These are phyloP conservation scores for Funneliformis geosporum DNA, from an alignment of 192 early-diverging fungal species.

Conservation along the genomic window DNA sequence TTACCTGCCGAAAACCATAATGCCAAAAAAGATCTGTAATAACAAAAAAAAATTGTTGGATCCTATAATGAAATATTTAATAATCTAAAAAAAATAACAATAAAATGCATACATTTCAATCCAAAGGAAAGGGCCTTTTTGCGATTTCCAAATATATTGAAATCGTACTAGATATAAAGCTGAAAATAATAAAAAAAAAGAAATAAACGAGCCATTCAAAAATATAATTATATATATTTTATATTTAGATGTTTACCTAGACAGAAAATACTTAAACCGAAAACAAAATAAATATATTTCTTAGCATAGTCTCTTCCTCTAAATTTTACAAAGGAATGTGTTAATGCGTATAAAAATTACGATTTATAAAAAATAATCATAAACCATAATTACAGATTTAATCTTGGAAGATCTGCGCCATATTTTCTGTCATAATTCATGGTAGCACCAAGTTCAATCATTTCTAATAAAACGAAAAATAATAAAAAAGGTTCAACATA, in stretches of 20 bases:
- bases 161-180: not conserved
- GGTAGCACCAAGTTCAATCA: slow-evolving; percentile 1
- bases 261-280: not conserved
- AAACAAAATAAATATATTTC: slow-evolving; percentile 8
- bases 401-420: not conserved
- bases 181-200: not conserved
- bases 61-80: not conserved
- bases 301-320: not conserved
- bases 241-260: not conserved
- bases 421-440: slow-evolving; percentile 1
- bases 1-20: not conserved
- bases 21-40: not conserved
- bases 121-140: not conserved
- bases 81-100: not conserved
- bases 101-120: not conserved
- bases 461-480: not conserved
- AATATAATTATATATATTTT: not conserved
- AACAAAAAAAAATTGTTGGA: not conserved
- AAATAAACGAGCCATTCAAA: not conserved
- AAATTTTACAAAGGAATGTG: not conserved
- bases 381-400: not conserved
- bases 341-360: not conserved
- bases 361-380: not conserved
- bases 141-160: not conserved
- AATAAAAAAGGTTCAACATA: not conserved